Evolutionary conservation across 805 yeast genomes (phyloP).

Genomic region (Schwanniomyces polymorphus): DNA sequence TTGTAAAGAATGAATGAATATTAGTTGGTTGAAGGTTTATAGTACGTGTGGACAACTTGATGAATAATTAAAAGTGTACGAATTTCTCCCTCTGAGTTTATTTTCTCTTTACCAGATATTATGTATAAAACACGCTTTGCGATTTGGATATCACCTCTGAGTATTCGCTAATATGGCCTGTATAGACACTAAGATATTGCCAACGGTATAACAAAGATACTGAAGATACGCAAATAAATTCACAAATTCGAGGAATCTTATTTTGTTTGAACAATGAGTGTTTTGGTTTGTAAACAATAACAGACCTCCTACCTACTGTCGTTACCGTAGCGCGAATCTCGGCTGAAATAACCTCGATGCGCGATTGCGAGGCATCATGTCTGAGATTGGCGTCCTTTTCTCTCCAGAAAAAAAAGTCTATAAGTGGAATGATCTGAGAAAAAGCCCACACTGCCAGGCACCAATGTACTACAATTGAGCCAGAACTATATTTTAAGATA

Average conservation of each 20-base stretch:
- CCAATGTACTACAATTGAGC: too few relatives aligned
- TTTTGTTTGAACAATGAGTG: neutral
- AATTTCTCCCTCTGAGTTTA: neutral
- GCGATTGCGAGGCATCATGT: neutral
- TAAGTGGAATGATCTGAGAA: too few relatives aligned
- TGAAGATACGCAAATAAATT: neutral
- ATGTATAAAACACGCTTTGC: neutral
- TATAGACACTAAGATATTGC: neutral
- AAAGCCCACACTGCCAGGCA: too few relatives aligned
- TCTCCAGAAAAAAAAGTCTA: neutral
- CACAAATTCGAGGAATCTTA: neutral
- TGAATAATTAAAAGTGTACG: neutral
- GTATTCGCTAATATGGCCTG: neutral
- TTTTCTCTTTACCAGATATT: neutral
- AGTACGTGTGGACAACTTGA: neutral
- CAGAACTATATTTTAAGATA: too few relatives aligned
- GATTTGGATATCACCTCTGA: neutral
- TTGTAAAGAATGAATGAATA: conserved; percentile 6
- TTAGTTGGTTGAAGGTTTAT: conserved; percentile 4
- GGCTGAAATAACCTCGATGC: neutral
- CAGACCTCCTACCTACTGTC: neutral
- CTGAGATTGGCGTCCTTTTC: neutral
- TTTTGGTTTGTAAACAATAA: neutral
- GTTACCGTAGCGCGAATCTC: neutral
- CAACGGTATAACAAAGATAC: neutral